Percentiles rank a stretch among this genome's conserved stretches.
phyloP scores from a whole-genome alignment of 192 early-diverging fungal genomes.

The Podila minutissima region DNA sequence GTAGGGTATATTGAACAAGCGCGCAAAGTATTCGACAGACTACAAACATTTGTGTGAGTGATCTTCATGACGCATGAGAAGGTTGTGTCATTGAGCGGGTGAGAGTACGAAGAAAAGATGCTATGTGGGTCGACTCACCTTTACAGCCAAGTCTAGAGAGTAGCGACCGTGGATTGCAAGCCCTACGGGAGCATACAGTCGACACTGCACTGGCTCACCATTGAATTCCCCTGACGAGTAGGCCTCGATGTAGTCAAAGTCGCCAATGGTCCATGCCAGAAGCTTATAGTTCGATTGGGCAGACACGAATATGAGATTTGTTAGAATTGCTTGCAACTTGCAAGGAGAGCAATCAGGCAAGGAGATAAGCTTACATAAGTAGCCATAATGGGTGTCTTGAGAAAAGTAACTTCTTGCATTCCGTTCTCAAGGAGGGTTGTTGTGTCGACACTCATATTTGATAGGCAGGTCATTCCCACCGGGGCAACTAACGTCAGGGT shows the following conservation, averaged over 20 bases:
- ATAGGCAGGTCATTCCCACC: slow-evolving; percentile 53
- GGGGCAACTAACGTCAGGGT: slow-evolving; percentile 56
- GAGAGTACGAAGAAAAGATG: background rate
- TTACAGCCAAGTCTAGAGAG: slow-evolving; percentile 43
- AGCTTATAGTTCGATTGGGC: slow-evolving; percentile 51
- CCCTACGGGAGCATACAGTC: slow-evolving; percentile 60
- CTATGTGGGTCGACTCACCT: background rate
- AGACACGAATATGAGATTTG: background rate
- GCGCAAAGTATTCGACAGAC: slow-evolving; percentile 50
- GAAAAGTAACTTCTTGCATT: slow-evolving; percentile 46
- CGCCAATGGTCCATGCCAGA: slow-evolving; percentile 63
- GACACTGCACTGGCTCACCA: slow-evolving; percentile 51
- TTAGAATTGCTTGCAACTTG: background rate
- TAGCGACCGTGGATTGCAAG: slow-evolving; percentile 36
- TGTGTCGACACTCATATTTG: slow-evolving; percentile 59
- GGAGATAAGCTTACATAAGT: slow-evolving; percentile 36
- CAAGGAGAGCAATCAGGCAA: background rate
- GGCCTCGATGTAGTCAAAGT: slow-evolving; percentile 56
- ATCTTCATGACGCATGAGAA: background rate
- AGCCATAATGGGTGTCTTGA: slow-evolving; percentile 50
- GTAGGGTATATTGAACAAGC: slow-evolving; percentile 56
- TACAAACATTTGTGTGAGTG: background rate
- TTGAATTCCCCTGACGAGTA: slow-evolving; percentile 41
- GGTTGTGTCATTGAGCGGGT: background rate
- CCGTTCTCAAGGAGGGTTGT: slow-evolving; percentile 33